These are phyloP conservation scores for Aspergillus sparsus DNA, from an alignment of 495 filamentous ascomycete genomes.

Conservation along the genomic window DNA sequence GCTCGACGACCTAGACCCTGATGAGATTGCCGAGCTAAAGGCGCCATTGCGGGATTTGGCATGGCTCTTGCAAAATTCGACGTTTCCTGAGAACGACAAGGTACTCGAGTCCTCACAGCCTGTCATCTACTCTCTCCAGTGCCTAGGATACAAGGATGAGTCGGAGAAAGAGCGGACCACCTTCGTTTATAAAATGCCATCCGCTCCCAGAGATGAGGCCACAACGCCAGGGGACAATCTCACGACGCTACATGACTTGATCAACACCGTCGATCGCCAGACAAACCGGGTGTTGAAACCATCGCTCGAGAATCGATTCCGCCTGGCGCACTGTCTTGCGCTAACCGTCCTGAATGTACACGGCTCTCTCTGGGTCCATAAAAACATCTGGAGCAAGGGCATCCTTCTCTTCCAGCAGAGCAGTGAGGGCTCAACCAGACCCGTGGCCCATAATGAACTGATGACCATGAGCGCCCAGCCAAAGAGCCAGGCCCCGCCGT, in stretches of 20 bases:
- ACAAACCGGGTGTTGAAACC: conserved; percentile 21
- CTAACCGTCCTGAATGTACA: conserved; percentile 29
- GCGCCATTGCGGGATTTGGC: conserved; percentile 23
- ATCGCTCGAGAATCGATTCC: conserved; percentile 27
- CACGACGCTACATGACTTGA: conserved; percentile 25
- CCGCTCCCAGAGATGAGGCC: background rate
- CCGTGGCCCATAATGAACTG: background rate
- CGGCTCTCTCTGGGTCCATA: conserved; percentile 32
- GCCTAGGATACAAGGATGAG: conserved; percentile 25
- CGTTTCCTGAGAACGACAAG: conserved; percentile 12
- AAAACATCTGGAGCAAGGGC: conserved; percentile 32
- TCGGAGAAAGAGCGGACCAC: conserved; percentile 21
- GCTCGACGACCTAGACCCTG: conserved; percentile 22
- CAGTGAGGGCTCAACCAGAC: background rate
- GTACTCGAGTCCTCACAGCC: conserved; percentile 16
- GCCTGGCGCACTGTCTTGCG: conserved; percentile 27
- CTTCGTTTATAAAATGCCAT: conserved; percentile 25
- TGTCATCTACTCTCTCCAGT: conserved; percentile 27
- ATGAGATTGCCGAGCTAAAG: conserved; percentile 22
- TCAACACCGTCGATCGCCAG: conserved; percentile 21
- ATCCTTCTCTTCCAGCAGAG: conserved; percentile 27
- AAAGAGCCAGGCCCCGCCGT: too few relatives aligned
- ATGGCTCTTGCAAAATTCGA: conserved; percentile 27
- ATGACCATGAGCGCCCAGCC: too few relatives aligned
- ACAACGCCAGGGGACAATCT: conserved; percentile 2